phyloP scores from a whole-genome alignment of 1,284 basidiomycete genomes.

The Ustilago trichophora region DNA sequence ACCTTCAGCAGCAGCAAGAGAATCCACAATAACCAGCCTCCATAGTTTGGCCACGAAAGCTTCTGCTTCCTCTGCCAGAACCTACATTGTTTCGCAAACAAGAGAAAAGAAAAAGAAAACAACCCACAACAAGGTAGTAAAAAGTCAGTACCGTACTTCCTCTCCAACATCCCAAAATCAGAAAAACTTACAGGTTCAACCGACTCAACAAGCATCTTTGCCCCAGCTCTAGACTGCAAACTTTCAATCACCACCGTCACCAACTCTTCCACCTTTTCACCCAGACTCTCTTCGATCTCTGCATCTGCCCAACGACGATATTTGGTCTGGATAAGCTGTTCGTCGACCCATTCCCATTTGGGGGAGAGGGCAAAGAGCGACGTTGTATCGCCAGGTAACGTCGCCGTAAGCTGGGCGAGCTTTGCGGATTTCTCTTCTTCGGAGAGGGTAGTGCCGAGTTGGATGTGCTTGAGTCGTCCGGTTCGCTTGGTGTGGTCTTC shows the following conservation, averaged over 20 bases:
- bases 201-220: constrained; percentile 40
- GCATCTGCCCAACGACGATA: constrained; percentile 47
- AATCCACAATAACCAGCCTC: constrained; percentile 54
- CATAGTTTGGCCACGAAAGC: constrained; percentile 56
- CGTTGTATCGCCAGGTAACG: constrained; percentile 19
- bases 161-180: too few relatives aligned
- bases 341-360: constrained; percentile 53
- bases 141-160: too few relatives aligned
- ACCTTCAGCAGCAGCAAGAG: constrained; percentile 37
- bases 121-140: too few relatives aligned
- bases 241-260: constrained; percentile 50
- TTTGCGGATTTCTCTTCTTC: constrained; percentile 24
- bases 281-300: constrained; percentile 57
- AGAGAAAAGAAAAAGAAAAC: background rate
- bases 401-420: constrained; percentile 6
- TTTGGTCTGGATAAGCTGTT: constrained; percentile 30
- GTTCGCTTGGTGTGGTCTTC: constrained; percentile 40
- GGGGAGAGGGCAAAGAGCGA: constrained; percentile 36
- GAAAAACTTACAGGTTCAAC: constrained; percentile 55
- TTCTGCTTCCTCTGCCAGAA: constrained; percentile 59
- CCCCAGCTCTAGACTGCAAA: constrained; percentile 28
- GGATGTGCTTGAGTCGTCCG: constrained; percentile 48
- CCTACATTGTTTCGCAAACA: too few relatives aligned
- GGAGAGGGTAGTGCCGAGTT: constrained; percentile 38
- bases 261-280: constrained; percentile 59